Evolutionary conservation across 805 yeast genomes (phyloP).

Genomic region (Wickerhamiella parazyma): DNA sequence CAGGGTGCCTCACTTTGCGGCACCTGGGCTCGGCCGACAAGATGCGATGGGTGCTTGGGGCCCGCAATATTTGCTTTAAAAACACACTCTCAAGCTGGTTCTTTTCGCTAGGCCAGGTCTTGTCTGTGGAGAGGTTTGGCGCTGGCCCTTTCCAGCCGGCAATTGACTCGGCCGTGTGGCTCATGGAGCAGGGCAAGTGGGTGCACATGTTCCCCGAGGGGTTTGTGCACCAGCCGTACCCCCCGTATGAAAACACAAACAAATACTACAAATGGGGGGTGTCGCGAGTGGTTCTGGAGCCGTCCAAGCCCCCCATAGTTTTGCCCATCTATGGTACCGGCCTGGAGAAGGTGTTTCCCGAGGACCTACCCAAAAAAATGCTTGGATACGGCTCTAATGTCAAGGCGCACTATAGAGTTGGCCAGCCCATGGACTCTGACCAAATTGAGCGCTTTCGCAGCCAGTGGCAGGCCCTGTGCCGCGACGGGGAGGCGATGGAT

Average conservation of each 20-base stretch:
- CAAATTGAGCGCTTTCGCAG: conserved; percentile 46
- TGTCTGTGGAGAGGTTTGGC: conserved; percentile 79
- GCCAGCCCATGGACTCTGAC: conserved; percentile 51
- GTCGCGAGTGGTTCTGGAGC: conserved; percentile 66
- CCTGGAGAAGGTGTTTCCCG: conserved; percentile 77
- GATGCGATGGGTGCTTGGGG: conserved; percentile 91
- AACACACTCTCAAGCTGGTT: conserved; percentile 29
- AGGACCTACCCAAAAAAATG: conserved; percentile 40
- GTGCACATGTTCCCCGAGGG: conserved; percentile 93
- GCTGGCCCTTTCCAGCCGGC: conserved; percentile 87
- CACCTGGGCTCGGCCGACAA: conserved; percentile 47
- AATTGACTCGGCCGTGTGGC: conserved; percentile 69
- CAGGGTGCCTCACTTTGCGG: conserved; percentile 60
- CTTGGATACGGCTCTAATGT: conserved; percentile 53
- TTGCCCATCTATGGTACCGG: conserved; percentile 81
- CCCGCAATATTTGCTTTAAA: conserved; percentile 72
- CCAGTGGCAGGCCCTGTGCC: conserved; percentile 50
- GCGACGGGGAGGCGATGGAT: conserved; percentile 31
- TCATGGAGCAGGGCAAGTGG: conserved; percentile 41
- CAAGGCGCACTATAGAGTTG: conserved; percentile 55
- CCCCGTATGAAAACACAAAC: conserved; percentile 77
- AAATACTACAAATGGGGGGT: conserved; percentile 95
- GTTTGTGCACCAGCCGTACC: conserved; percentile 66
- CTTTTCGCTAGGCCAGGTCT: conserved; percentile 79
- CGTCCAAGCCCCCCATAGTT: conserved; percentile 70